Evolutionary conservation across 495 filamentous ascomycete genomes (phyloP).

Genomic region (Gamarada debralockiae): DNA sequence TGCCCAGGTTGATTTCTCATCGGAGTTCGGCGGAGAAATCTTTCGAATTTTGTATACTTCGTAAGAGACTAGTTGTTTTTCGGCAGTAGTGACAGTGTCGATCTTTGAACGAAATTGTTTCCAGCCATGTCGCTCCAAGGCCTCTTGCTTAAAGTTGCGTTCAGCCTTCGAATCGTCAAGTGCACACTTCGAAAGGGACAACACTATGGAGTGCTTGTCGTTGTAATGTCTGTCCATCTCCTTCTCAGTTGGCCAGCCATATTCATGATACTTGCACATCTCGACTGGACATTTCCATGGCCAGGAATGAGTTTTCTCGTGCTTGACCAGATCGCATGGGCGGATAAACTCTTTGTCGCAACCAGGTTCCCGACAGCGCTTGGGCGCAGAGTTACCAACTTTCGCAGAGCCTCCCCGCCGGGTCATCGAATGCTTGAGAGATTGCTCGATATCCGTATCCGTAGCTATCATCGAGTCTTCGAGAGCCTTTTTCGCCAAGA

Average conservation of each 20-base stretch:
- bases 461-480: no score
- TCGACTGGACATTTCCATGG: slow-evolving; percentile 86
- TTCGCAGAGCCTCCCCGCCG: slow-evolving; percentile 75
- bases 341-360: slow-evolving; percentile 92
- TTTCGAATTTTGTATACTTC: slow-evolving; percentile 12
- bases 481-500: no score
- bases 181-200: no score
- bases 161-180: no score
- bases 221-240: slow-evolving; percentile 93
- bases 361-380: slow-evolving; percentile 57
- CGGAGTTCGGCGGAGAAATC: slow-evolving; percentile 2
- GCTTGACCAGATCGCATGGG: slow-evolving; percentile 89
- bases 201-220: slow-evolving; percentile 93
- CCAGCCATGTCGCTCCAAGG: no score
- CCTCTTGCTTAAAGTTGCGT: no score
- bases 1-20: slow-evolving; percentile 19
- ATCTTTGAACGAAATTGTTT: no score
- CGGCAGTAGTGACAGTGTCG: no score
- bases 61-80: slow-evolving; percentile 17
- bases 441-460: no score
- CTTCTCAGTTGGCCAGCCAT: slow-evolving; percentile 96
- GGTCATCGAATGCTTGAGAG: no score
- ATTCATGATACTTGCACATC: slow-evolving; percentile 79
- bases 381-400: slow-evolving; percentile 69
- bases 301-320: slow-evolving; percentile 96